Conservation (phyloP, 352 stramenopile species). For the Phytophthora syringae region DNA sequence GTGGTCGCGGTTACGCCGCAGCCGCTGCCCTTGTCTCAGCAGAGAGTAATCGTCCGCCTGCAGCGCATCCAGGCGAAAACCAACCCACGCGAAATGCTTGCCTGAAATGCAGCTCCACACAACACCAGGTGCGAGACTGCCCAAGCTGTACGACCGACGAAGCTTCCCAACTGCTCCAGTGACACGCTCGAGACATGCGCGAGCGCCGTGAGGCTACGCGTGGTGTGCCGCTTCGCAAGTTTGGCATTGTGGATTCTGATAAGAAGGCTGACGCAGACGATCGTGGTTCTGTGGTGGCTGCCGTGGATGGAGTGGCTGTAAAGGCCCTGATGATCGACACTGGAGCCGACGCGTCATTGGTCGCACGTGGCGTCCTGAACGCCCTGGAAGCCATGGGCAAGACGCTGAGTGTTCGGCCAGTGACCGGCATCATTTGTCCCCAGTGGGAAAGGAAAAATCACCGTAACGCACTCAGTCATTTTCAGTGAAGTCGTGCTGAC, state of each 20-base stretch:
- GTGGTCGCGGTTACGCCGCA: too few species aligned
- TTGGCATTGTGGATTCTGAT: background rate
- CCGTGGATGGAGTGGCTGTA: background rate
- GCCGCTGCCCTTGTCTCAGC: too few species aligned
- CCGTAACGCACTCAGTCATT: background rate
- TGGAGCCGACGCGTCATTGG: background rate
- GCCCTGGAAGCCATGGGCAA: too few species aligned
- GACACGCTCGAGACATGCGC: background rate
- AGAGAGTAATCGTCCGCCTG: background rate
- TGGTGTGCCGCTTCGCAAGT: background rate
- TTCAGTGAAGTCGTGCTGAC: slow-evolving; percentile 4
- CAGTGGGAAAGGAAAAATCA: too few species aligned
- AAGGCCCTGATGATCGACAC: background rate
- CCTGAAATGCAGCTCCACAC: background rate
- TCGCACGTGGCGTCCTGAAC: background rate
- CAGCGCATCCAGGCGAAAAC: background rate
- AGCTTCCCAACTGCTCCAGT: background rate
- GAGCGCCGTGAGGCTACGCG: background rate
- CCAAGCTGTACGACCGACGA: background rate
- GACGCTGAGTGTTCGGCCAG: too few species aligned
- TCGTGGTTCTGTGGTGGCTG: background rate
- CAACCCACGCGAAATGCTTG: background rate
- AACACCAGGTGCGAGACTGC: slow-evolving; percentile 3
- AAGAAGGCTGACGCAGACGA: background rate
- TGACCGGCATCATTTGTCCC: too few species aligned